These are phyloP conservation scores for Guadua angustifolia DNA, from an alignment of 176 grass and related monocot species.

Conservation along the genomic window DNA sequence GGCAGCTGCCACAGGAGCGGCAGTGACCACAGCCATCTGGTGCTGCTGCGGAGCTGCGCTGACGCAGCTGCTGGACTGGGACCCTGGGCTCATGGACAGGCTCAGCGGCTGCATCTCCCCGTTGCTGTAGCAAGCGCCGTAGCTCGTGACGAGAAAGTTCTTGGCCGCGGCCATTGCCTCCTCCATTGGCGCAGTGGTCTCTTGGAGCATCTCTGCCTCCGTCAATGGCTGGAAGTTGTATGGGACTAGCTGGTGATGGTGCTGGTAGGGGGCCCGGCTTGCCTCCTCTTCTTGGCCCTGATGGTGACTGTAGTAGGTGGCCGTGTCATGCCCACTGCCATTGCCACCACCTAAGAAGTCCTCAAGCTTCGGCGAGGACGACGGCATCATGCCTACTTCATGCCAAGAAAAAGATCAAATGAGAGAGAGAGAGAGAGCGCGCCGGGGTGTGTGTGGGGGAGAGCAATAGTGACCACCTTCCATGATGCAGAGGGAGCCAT, in stretches of 20 bases:
- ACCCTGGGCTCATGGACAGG: slow-evolving; percentile 90
- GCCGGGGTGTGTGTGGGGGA: too few relatives aligned
- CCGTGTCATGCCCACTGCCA: slow-evolving; percentile 39
- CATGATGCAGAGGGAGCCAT: slow-evolving; percentile 83
- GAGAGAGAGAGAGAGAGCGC: background rate
- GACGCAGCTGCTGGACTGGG: slow-evolving; percentile 70
- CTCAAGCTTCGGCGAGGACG: slow-evolving; percentile 89
- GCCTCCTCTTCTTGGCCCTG: slow-evolving; percentile 43
- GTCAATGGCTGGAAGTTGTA: slow-evolving; percentile 62
- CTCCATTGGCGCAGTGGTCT: slow-evolving; percentile 50
- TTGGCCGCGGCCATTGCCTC: slow-evolving; percentile 60
- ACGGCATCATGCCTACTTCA: slow-evolving; percentile 66
- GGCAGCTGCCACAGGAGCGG: slow-evolving; percentile 39
- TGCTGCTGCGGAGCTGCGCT: slow-evolving; percentile 57
- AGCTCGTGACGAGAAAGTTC: slow-evolving; percentile 53
- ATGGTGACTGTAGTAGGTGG: slow-evolving; percentile 70
- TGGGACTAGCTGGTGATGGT: slow-evolving; percentile 52
- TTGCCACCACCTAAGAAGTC: slow-evolving; percentile 89
- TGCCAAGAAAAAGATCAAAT: slow-evolving; percentile 2
- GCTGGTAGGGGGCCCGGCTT: slow-evolving; percentile 25
- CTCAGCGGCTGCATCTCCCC: slow-evolving; percentile 68
- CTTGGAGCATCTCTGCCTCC: slow-evolving; percentile 75
- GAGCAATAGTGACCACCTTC: slow-evolving; percentile 58
- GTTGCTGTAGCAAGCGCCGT: slow-evolving; percentile 61
- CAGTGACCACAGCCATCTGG: slow-evolving; percentile 31